Base-by-base conservation (phyloP, 441 rosid genomes). In the Melastoma candidum region DNA sequence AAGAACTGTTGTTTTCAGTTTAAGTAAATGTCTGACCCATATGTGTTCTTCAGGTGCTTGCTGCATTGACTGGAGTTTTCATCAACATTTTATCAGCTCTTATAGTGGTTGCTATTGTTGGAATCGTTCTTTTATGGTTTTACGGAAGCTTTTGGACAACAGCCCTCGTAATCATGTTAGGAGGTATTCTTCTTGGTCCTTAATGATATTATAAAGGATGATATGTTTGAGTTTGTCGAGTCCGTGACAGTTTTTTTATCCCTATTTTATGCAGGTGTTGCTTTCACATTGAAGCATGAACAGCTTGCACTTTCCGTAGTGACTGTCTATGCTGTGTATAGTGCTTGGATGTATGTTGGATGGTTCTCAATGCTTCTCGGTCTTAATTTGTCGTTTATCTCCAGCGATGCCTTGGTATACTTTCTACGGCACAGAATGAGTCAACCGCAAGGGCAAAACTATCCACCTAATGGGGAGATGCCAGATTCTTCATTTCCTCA, bases 101-200 rank as follows among this genome's bases (percentile, higher is more conserved):
- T 53, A 44, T 86, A 50, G 68, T 79, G 39, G 74, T 84, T 64
- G 85, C 84, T 59, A 53, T 81, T 63, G 73, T 74, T 65, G 95
- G 90, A 60, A 61, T 71, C 39, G 57, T 79, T 77, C 72, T 87
- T 51, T 67, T 89, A 25, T 89, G 97, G 96, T 69, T 83, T 56
- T 87, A 82, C 72, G 97, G 99, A 76, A 89, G 97, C 72, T 84
- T 89, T 68, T 89, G 97, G 96, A 80, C 81, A 51, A 84, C 97
- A 41, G 57, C 77, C 44, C 68, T 80, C 64, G 72, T 84, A 62
- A 72, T 87, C 58, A 54, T 77, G 46, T 58, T 83, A 12, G 94
- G 82, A 77, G 95, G 98, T 92, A 60, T 73, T 48, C 43, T 44
- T 65, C 49, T 54, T 27, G 29, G 39, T 32, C 41, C 29, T 57